A percentile compares a stretch with the other conserved stretches of the same genome.
Conservation (phyloP, 2,329 filamentous ascomycete genomes). For the Sclerotinia nivalis region DNA sequence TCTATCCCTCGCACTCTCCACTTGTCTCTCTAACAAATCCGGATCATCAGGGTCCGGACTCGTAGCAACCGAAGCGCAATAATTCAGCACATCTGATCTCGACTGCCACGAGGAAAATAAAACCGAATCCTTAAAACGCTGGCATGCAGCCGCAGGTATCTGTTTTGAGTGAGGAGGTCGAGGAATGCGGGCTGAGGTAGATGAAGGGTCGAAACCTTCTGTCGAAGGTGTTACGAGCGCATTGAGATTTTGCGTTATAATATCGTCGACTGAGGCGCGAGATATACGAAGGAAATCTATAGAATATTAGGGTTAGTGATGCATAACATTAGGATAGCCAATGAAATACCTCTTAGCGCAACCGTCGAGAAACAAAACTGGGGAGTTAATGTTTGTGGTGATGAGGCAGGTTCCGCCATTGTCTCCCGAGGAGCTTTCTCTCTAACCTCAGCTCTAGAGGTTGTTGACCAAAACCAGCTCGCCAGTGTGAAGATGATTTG, state of each 20-base stretch:
- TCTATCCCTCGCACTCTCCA: constrained; percentile 68
- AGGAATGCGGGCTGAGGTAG: constrained; percentile 65
- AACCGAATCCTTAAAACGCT: constrained; percentile 71
- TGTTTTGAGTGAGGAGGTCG: constrained; percentile 50
- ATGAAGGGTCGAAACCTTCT: constrained; percentile 74
- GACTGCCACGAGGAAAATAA: constrained; percentile 88
- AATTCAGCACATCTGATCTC: constrained; percentile 79
- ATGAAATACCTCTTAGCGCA: constrained; percentile 61
- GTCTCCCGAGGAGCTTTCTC: constrained; percentile 26
- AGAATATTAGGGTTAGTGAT: constrained; percentile 12
- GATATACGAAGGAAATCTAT: constrained; percentile 89
- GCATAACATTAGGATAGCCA: background rate
- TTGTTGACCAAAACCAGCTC: constrained; percentile 38
- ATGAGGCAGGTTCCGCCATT: constrained; percentile 36
- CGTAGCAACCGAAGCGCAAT: constrained; percentile 85
- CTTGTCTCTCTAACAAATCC: constrained; percentile 66
- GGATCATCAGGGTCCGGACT: constrained; percentile 86
- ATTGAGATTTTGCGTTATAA: constrained; percentile 90
- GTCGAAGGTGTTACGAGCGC: constrained; percentile 75
- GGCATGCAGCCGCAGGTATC: constrained; percentile 65
- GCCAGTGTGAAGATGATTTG: constrained; percentile 35
- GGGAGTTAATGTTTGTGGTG: constrained; percentile 59
- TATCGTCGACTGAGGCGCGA: constrained; percentile 83
- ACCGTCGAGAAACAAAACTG: constrained; percentile 77
- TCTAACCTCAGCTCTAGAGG: constrained; percentile 35